Evolutionary conservation across 2,329 filamentous ascomycete genomes (phyloP).

Genomic region (Pseudofabraea citricarpa): DNA sequence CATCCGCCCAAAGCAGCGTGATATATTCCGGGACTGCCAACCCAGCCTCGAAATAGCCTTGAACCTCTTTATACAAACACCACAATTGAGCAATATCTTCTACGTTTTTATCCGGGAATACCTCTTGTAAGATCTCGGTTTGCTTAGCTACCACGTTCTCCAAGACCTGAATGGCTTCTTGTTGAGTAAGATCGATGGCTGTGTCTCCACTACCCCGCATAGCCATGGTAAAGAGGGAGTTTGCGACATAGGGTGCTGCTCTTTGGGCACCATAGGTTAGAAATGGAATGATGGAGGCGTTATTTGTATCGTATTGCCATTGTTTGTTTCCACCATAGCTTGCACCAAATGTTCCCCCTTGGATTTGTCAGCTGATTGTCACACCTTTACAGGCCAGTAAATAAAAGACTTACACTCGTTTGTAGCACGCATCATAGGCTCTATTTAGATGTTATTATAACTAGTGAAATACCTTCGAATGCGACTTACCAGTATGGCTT

Average conservation of each 20-base stretch:
- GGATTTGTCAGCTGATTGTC: not conserved
- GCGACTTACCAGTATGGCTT: constrained; percentile 47
- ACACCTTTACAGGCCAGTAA: not conserved
- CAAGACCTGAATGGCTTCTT: constrained; percentile 51
- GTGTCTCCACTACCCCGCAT: constrained; percentile 70
- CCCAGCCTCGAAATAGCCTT: constrained; percentile 62
- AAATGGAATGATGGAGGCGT: constrained; percentile 62
- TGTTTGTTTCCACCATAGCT: constrained; percentile 40
- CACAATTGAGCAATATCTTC: constrained; percentile 59
- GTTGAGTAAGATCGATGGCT: constrained; percentile 48
- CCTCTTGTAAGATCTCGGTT: constrained; percentile 49
- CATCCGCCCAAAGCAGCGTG: constrained; percentile 64
- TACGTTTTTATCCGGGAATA: constrained; percentile 42
- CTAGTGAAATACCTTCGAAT: not conserved
- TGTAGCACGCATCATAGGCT: constrained; percentile 62
- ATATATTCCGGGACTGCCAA: constrained; percentile 62
- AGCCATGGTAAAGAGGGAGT: constrained; percentile 59
- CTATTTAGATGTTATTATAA: constrained; percentile 29
- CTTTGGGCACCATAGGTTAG: constrained; percentile 63
- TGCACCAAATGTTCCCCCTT: constrained; percentile 28
- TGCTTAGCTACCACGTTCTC: constrained; percentile 58
- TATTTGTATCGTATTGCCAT: constrained; percentile 69
- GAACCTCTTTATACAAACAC: constrained; percentile 73
- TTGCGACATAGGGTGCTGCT: constrained; percentile 60
- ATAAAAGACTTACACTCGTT: constrained; percentile 43